Evolutionary conservation across 345 rosid species (phyloP), one percentile per base, ranked within the genome.

Genomic region (Eucalyptus brandiana): DNA sequence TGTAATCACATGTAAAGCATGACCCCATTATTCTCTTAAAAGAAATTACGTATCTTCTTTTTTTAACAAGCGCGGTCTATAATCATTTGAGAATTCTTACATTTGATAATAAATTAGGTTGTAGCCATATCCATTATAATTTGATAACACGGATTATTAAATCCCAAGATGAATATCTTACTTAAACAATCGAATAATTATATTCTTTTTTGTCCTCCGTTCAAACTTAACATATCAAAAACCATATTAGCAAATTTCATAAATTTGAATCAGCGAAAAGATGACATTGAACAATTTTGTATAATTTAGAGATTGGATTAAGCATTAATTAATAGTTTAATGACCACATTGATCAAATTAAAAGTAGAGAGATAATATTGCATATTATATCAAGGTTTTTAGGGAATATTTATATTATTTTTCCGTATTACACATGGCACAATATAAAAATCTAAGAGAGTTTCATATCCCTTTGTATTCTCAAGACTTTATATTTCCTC

Each of bases 201-300:
- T 50, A 50, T 50, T 2, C n/a, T 65, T 65, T n/a, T 4, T 65
- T 65, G 19, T 65, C 19, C 40, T n/a, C 6, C 3, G 3, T 65
- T 65, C 37, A 15, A 30, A n/a, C 37, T 65, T 65, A 65, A 65
- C 11, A n/a, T 4, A 65, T 65, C 1, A 0, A 1, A 65, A 65
- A 65, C 0, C 37, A n/a, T 16, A 65, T 65, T n/a, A n/a, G 37
- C 37, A n/a, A 7, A n/a, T 15, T 65, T n/a, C 1, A 17, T n/a
- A 65, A 65, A 65, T 32, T 65, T n/a, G 76, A n/a, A n/a, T n/a
- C 0, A 15, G 0, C 0, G 5, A 65, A 65, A n/a, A 11, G 11
- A 65, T 15, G 10, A 65, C 40, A 65, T 15, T 65, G 19, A 65
- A n/a, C 1, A 15, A n/a, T n/a, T n/a, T 60, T 17, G 8, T 65